A percentile compares a stretch with the other conserved stretches of the same genome.
These are phyloP conservation scores for Asterophora parasitica DNA, from an alignment of 768 basidiomycete species.

Conservation along the genomic window DNA sequence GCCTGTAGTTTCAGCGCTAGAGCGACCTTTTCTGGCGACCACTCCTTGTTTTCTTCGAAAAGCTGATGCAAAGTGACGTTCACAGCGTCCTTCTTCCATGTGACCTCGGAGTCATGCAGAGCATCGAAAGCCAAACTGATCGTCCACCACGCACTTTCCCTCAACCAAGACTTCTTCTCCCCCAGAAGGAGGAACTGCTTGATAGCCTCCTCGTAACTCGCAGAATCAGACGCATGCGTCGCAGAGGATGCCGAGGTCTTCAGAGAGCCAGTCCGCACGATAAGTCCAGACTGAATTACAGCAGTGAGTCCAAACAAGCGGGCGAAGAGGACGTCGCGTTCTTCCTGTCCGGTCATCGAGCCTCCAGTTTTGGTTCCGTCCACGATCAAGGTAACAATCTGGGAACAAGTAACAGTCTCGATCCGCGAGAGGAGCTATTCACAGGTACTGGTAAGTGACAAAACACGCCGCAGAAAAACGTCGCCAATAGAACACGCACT, in stretches of 20 bases:
- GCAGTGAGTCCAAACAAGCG: slow-evolving; percentile 86
- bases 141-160: slow-evolving; percentile 89
- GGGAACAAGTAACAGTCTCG: slow-evolving; percentile 69
- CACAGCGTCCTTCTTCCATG: slow-evolving; percentile 70
- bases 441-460: background rate
- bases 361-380: slow-evolving; percentile 67
- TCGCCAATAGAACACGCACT: slow-evolving; percentile 40
- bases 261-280: slow-evolving; percentile 58
- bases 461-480: background rate
- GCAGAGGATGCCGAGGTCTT: slow-evolving; percentile 49
- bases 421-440: slow-evolving; percentile 73
- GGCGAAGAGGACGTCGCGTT: slow-evolving; percentile 89
- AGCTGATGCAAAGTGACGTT: slow-evolving; percentile 44
- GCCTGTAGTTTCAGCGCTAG: slow-evolving; percentile 68
- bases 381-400: slow-evolving; percentile 71
- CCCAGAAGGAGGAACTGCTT: slow-evolving; percentile 62
- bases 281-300: slow-evolving; percentile 79
- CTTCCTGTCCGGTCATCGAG: slow-evolving; percentile 86
- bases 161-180: slow-evolving; percentile 83
- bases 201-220: slow-evolving; percentile 56
- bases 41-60: slow-evolving; percentile 50
- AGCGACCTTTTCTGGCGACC: slow-evolving; percentile 90
- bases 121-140: slow-evolving; percentile 60
- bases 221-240: slow-evolving; percentile 49
- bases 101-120: slow-evolving; percentile 49